Evolutionary conservation across 2,329 filamentous ascomycete species (phyloP).

Genomic region (Lasiodiplodia sp.): DNA sequence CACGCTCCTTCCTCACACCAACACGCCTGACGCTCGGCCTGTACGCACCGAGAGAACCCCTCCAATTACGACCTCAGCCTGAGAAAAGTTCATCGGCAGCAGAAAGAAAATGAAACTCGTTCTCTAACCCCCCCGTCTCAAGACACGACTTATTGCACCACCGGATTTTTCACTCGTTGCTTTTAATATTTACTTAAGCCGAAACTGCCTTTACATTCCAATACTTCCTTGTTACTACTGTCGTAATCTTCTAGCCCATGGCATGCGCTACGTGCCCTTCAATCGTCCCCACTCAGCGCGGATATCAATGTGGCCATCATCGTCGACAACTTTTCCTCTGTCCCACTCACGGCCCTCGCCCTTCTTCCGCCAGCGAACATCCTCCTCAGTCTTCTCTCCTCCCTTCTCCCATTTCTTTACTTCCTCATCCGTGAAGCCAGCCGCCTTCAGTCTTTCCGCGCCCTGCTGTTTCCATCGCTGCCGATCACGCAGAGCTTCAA

Average conservation of each 20-base stretch:
- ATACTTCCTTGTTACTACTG: background rate
- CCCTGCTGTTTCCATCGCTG: slow-evolving; percentile 78
- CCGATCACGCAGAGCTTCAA: slow-evolving; percentile 82
- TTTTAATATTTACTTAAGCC: background rate
- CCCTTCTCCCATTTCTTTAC: slow-evolving; percentile 75
- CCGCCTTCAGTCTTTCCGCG: slow-evolving; percentile 75
- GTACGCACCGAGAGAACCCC: background rate
- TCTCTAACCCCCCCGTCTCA: background rate
- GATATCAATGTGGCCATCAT: slow-evolving; percentile 61
- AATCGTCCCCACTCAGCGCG: slow-evolving; percentile 55
- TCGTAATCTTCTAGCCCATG: background rate
- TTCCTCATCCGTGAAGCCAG: slow-evolving; percentile 79
- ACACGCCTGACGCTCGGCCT: background rate
- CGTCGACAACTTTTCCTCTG: slow-evolving; percentile 66
- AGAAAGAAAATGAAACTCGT: background rate
- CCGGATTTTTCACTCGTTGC: background rate
- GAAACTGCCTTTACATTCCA: slow-evolving; percentile 3
- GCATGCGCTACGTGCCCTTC: slow-evolving; percentile 28
- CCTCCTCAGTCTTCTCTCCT: slow-evolving; percentile 66
- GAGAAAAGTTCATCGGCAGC: background rate
- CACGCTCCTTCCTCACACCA: background rate
- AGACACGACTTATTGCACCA: background rate
- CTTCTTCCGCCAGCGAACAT: slow-evolving; percentile 75
- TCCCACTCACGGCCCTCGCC: slow-evolving; percentile 75
- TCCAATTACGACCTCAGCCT: background rate